Base-by-base conservation (phyloP, 768 basidiomycete species). In the Coprinopsis strossmayeri region DNA sequence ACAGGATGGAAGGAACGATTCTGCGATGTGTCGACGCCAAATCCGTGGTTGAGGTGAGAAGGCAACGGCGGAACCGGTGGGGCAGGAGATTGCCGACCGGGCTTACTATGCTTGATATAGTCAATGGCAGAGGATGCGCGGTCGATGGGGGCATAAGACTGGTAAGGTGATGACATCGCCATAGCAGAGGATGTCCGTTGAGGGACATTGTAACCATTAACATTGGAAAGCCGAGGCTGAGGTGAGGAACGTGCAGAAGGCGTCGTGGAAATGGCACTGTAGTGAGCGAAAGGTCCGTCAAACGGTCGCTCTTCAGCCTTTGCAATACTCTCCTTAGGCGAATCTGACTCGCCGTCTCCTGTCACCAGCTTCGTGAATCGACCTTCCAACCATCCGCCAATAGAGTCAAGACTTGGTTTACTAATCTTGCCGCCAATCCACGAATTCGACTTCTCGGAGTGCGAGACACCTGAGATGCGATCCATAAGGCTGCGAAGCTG, bases 341-440 rank as follows among this genome's bases (percentile, higher is more conserved):
- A 76, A 64, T 13, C 70, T 68, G 9, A 69, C 62, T 87, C 87
- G n/a, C 73, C 78, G 45, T 96, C 93, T 1, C 95, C 96, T 7
- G 94, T 90, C 51, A 99, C 92, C 56, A 99, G 84, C 61, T 94
- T 94, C 13, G 91, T 91, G 59, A 99, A 80, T 15, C 87, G 80
- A 11, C 89, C 87, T 66, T 92, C 95, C 21, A 98, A 73, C 86
- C 93, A 97, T 37, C 82, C 85, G 23, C 93, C 88, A 42, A 98
- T 81, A 27, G 83, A 84, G 62, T 97, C 93, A 39, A 98, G 74
- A 52, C 89, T 95, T 2, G 96, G 93, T 58, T 94, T 92, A 28
- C 82, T 76, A 53, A 94, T 73, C 62, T 91, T 93, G n/a, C 80
- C 76, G 11, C 80, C 73, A 48, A 92, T 91, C 92, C 92, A 96